phyloP scores from a whole-genome alignment of 2,329 filamentous ascomycete genomes.

The Epichloe elymi region DNA sequence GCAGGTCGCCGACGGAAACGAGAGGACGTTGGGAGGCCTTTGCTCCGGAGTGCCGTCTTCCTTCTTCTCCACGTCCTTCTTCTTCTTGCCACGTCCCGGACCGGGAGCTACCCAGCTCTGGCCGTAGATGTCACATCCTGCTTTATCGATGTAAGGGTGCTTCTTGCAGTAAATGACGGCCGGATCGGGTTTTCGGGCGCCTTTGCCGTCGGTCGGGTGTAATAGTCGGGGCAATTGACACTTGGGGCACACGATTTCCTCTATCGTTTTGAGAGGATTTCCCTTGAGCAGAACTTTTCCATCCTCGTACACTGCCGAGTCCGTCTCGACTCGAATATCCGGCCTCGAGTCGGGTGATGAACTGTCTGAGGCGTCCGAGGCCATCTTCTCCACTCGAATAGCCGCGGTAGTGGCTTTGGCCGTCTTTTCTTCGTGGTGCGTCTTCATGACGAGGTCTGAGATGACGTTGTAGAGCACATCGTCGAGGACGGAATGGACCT shows the following conservation, averaged over 20 bases:
- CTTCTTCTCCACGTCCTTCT: conserved; percentile 61
- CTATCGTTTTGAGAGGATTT: conserved; percentile 58
- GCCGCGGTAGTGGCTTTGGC: conserved; percentile 53
- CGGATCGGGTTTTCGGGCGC: conserved; percentile 51
- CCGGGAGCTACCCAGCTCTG: conserved; percentile 66
- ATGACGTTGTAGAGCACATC: conserved; percentile 66
- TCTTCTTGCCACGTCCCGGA: conserved; percentile 62
- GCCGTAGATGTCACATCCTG: conserved; percentile 68
- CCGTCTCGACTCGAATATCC: conserved; percentile 47
- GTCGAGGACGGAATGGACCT: conserved; percentile 57
- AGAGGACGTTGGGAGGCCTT: conserved; percentile 46
- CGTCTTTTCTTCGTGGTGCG: conserved; percentile 67
- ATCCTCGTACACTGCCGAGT: conserved; percentile 58
- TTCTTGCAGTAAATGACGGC: conserved; percentile 65
- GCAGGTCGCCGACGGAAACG: conserved; percentile 52
- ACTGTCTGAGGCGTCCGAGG: conserved; percentile 40
- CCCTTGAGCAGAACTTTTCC: conserved; percentile 55
- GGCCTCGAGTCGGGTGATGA: conserved; percentile 39
- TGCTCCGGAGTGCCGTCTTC: conserved; percentile 37
- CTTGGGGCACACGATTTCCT: conserved; percentile 59
- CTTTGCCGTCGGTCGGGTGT: conserved; percentile 58
- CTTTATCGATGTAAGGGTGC: conserved; percentile 63
- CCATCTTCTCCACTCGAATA: conserved; percentile 50
- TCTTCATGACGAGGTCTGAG: conserved; percentile 59
- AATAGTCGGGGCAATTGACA: conserved; percentile 64